Percentiles rank a stretch among this genome's conserved stretches.
Conservation (phyloP, 139 green algal genomes). For the Chlorella sorokiniana region DNA sequence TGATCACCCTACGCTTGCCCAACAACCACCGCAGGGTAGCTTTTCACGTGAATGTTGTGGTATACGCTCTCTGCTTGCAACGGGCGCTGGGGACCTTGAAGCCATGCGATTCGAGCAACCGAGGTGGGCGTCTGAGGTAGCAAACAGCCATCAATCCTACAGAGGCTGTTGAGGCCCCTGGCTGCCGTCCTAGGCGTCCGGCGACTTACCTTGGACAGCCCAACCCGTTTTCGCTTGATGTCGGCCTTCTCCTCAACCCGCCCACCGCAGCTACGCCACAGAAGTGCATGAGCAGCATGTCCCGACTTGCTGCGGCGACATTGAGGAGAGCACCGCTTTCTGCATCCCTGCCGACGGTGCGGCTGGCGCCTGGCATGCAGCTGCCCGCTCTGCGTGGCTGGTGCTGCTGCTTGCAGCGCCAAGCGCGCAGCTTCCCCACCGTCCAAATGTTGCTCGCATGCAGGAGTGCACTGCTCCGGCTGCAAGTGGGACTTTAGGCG, state of each 20-base stretch:
- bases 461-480: constrained; percentile 5
- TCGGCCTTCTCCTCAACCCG: not conserved
- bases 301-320: not conserved
- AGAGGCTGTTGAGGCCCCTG: not conserved
- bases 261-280: not conserved
- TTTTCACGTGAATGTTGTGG: not conserved
- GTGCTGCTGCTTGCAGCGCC: too few species aligned
- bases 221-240: too few species aligned
- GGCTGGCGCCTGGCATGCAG: not conserved
- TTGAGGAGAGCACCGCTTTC: not conserved
- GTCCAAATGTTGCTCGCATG: not conserved
- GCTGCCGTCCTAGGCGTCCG: not conserved
- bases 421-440: not conserved
- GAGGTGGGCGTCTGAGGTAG: not conserved
- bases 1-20: too few species aligned
- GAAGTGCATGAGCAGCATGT: not conserved
- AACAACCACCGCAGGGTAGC: not conserved
- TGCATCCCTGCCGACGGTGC: constrained; percentile 5
- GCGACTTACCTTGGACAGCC: not conserved
- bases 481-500: not conserved
- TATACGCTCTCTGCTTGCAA: not conserved
- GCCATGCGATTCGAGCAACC: constrained; percentile 12
- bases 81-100: not conserved
- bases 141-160: not conserved
- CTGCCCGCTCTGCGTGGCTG: too few species aligned